Base-by-base conservation (phyloP, 139 green algal species). In the Chlamydomonas sphaeroides region DNA sequence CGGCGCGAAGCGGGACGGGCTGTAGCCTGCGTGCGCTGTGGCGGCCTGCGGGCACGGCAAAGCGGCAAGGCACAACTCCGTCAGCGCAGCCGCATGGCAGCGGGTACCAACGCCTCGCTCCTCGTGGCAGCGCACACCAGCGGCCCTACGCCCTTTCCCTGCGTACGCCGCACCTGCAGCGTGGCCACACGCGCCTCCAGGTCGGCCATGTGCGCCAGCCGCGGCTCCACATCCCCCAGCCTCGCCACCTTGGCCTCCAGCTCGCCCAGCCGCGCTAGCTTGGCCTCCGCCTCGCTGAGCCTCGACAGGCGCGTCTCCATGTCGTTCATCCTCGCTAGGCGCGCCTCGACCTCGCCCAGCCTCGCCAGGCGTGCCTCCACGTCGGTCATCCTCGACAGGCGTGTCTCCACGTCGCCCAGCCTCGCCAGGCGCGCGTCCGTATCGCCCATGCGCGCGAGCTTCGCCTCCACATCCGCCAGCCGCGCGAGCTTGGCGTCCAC, bases 221-320 rank as follows among this genome's bases (percentile, higher is more conserved):
- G 74, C 7, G 39, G 39, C 75, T 82, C 75, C 62, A 72, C n/a
- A 3, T 82, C 75, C 21, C 41, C 49, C n/a, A 82, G 61, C 42
- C 75, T 61, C 3, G n/a, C 32, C 32, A 72, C 49, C 59, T 35
- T 51, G 6, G 61, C n/a, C 75, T 72, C 75, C 18, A 72, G 41
- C 15, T 82, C 75, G 0, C 62, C 62, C 61, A 65, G 2, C 11
- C 75, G 61, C 3, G 62, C 62, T 2, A 82, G 38, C 17, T 26
- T 15, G 1, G 62, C 62, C 62, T 82, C 75, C 32, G 72, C 10
- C 20, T 82, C 75, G 23, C 42, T 30, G 56, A 82, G 15, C 1
- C 75, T 41, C n/a, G 75, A 61, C 21, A 73, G 21, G 36, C 59
- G 41, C 59, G 32, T 56, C 32, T 82, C 75, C 6, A 68, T 6